These are phyloP conservation scores for Thelonectria blattea DNA, from an alignment of 2,329 filamentous ascomycete species.

Conservation along the genomic window DNA sequence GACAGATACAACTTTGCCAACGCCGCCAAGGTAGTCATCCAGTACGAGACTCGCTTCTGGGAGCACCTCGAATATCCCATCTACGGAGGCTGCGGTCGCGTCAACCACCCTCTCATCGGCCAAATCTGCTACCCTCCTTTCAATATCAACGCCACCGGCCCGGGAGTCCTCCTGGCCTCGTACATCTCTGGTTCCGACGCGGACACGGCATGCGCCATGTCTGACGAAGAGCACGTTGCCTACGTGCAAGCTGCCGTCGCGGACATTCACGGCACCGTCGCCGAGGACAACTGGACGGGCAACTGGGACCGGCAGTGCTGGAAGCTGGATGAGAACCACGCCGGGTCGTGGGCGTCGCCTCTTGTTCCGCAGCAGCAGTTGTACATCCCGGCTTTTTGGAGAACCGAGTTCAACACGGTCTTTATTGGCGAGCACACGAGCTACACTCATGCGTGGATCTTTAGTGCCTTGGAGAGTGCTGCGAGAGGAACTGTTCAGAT, in stretches of 20 bases:
- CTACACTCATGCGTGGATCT: constrained; percentile 64
- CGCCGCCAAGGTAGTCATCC: constrained; percentile 54
- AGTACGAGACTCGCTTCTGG: constrained; percentile 58
- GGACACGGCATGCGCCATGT: constrained; percentile 25
- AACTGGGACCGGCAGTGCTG: constrained; percentile 64
- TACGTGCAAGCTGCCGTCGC: constrained; percentile 25
- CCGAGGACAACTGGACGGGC: constrained; percentile 62
- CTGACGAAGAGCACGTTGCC: constrained; percentile 30
- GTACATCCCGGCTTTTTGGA: constrained; percentile 65
- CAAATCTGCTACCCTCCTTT: constrained; percentile 30
- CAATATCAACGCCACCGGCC: constrained; percentile 29
- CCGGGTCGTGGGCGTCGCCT: constrained; percentile 61
- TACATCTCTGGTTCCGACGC: constrained; percentile 32
- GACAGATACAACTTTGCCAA: constrained; percentile 36
- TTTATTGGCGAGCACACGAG: constrained; percentile 47
- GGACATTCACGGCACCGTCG: constrained; percentile 44
- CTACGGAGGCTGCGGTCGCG: constrained; percentile 50
- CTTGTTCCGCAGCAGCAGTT: constrained; percentile 61
- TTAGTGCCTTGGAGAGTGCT: constrained; percentile 58
- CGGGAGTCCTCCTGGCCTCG: constrained; percentile 26
- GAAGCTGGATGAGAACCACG: constrained; percentile 61
- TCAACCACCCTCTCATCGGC: constrained; percentile 23
- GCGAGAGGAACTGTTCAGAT: constrained; percentile 62
- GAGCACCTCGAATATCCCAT: constrained; percentile 38
- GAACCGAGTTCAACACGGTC: constrained; percentile 57